phyloP scores from a whole-genome alignment of 257 asterid species.

The Handroanthus guayacan region DNA sequence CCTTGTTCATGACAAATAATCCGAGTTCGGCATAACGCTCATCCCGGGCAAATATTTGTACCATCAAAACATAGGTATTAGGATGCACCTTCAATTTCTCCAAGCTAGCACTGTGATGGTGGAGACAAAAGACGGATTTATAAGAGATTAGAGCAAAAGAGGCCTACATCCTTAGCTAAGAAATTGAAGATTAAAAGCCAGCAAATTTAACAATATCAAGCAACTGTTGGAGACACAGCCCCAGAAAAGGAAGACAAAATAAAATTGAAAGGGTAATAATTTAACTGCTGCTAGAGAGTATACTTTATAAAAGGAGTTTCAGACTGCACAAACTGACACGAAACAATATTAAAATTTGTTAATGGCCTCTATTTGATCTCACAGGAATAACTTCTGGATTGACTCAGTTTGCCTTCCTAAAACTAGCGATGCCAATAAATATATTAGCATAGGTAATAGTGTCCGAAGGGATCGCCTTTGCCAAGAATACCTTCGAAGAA shows the following conservation, averaged over 20 bases:
- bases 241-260: conserved; percentile 14
- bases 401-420: background rate
- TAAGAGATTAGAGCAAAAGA: conserved; percentile 22
- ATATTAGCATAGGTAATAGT: background rate
- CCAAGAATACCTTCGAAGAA: conserved; percentile 77
- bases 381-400: background rate
- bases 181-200: conserved; percentile 23
- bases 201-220: conserved; percentile 24
- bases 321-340: background rate
- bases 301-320: conserved; percentile 8
- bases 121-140: conserved; percentile 31
- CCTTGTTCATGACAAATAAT: conserved; percentile 80
- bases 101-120: conserved; percentile 68
- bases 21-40: conserved; percentile 83
- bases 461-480: conserved; percentile 8
- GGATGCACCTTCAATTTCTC: conserved; percentile 79
- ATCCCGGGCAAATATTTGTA: conserved; percentile 84
- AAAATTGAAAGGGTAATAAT: conserved; percentile 8
- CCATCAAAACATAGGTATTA: conserved; percentile 69
- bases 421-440: background rate
- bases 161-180: conserved; percentile 21
- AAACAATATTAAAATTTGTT: background rate
- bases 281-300: background rate
- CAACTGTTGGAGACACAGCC: conserved; percentile 15
- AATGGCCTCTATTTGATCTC: conserved; percentile 8